Evolutionary conservation across 768 basidiomycete genomes (phyloP), one percentile per base, ranked within the genome.

Genomic region (Leccinum aurantiacum): DNA sequence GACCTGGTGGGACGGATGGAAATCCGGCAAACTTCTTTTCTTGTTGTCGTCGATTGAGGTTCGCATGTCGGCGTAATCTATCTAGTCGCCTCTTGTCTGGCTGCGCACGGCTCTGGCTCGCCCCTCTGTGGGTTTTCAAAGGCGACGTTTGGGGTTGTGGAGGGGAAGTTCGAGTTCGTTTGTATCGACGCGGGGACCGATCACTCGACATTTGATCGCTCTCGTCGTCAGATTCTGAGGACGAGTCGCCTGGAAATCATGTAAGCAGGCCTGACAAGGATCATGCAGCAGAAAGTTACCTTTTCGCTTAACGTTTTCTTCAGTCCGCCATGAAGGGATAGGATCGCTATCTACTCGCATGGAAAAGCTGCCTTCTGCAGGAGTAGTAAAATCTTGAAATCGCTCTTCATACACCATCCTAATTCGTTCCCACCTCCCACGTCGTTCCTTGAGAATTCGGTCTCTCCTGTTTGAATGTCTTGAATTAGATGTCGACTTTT

Each of bases 101-200:
- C 54, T 75, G 77, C 3, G 63, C 59, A 41, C 74, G 74, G 51
- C 75, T 78, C 11, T 74, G 69, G 33, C 75, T 74, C 4, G 79
- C 57, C 31, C 74, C 75, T n/a, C 74, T 79, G 63, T 74, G 77
- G 19, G 71, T 64, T 33, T 69, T 67, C 14, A 83, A 82, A 24
- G 86, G 81, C 2, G 74, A 67, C 1, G 78, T 85, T 56, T 86
- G 52, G 17, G 33, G 11, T 14, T 15, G 66, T 15, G 82, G 83
- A 24, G 86, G 81, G 2, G 74, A 66, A 1, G 79, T 85, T 55
- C 87, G 79, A 27, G 77, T 76, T 14, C 85, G 81, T 67, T 88
- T 88, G 22, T 67, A 15, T 51, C 48, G 35, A 22, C 29, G 63
- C 37, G 67, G 55, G 69, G 63, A 56, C 69, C 71, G n/a, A 66